Percentiles rank a stretch among this genome's conserved stretches.
These are phyloP conservation scores for Neurospora sp. DNA, from an alignment of 495 filamentous ascomycete genomes.

Conservation along the genomic window DNA sequence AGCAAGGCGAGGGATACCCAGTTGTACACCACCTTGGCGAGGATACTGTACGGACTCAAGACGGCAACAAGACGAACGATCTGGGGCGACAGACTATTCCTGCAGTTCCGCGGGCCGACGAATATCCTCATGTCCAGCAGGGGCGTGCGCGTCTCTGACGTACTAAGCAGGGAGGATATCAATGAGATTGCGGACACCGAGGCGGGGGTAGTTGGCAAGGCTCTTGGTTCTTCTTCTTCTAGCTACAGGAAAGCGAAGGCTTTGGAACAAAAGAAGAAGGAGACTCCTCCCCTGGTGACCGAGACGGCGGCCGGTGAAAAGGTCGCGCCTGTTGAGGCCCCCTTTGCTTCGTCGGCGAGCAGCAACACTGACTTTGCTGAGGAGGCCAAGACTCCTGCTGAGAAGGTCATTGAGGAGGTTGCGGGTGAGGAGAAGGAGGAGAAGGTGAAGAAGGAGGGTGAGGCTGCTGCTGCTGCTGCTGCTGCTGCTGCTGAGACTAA, in stretches of 20 bases:
- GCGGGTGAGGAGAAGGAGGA: slow-evolving; percentile 27
- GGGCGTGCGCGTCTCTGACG: slow-evolving; percentile 24
- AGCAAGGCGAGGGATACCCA: slow-evolving; percentile 53
- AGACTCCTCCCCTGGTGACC: background rate
- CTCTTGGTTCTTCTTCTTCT: too few species aligned
- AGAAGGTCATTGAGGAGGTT: slow-evolving; percentile 13
- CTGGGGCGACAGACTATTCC: slow-evolving; percentile 90
- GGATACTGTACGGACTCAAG: slow-evolving; percentile 50
- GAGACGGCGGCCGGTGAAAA: background rate
- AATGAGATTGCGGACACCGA: slow-evolving; percentile 77
- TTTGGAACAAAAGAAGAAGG: background rate
- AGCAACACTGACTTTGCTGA: too few species aligned
- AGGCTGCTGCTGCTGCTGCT: slow-evolving; percentile 12
- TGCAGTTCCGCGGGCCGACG: slow-evolving; percentile 77
- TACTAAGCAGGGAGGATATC: slow-evolving; percentile 46
- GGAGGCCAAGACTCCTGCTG: background rate
- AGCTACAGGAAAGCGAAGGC: too few species aligned
- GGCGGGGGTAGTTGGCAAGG: slow-evolving; percentile 34
- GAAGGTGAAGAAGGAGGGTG: slow-evolving; percentile 16
- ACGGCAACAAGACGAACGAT: slow-evolving; percentile 69
- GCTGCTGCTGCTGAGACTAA: background rate
- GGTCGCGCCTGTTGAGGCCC: background rate
- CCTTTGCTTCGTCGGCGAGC: too few species aligned
- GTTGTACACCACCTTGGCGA: slow-evolving; percentile 57
- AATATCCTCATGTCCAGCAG: slow-evolving; percentile 81